phyloP scores from a whole-genome alignment of 139 green algal species.

The Ulvella scutata region DNA sequence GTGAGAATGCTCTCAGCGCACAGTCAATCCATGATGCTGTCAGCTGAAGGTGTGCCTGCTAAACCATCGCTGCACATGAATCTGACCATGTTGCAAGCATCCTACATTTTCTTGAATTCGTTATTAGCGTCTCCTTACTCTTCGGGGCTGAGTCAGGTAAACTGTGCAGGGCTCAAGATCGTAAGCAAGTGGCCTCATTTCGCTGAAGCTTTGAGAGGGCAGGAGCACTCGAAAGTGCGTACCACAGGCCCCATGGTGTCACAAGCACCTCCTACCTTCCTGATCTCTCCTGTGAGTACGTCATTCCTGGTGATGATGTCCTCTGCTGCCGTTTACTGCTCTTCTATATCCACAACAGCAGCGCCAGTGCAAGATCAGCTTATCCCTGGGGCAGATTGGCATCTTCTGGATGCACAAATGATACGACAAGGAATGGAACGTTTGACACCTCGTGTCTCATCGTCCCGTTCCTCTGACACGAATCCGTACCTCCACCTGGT shows the following conservation, averaged over 20 bases:
- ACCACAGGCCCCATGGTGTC: background rate
- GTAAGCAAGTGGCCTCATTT: background rate
- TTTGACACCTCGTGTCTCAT: no score
- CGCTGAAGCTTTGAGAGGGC: background rate
- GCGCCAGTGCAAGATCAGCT: background rate
- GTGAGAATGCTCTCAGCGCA: background rate
- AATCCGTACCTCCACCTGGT: background rate
- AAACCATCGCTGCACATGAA: no score
- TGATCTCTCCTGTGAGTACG: background rate
- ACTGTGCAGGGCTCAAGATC: background rate
- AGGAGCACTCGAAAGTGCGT: background rate
- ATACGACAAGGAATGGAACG: slow-evolving; percentile 1
- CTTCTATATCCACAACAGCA: background rate
- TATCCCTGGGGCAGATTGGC: background rate
- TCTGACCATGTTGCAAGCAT: no score
- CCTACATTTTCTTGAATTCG: no score
- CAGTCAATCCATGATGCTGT: background rate
- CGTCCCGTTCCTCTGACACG: no score
- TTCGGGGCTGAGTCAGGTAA: no score
- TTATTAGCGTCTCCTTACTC: no score
- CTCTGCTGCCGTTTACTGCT: background rate
- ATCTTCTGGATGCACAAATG: background rate
- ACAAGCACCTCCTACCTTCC: background rate
- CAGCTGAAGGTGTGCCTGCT: background rate
- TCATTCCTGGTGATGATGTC: background rate